A percentile compares a stretch with the other conserved stretches of the same genome.
Evolutionary conservation across 2,329 filamentous ascomycete species (phyloP).

Genomic region (Rhynchosporium secalis): DNA sequence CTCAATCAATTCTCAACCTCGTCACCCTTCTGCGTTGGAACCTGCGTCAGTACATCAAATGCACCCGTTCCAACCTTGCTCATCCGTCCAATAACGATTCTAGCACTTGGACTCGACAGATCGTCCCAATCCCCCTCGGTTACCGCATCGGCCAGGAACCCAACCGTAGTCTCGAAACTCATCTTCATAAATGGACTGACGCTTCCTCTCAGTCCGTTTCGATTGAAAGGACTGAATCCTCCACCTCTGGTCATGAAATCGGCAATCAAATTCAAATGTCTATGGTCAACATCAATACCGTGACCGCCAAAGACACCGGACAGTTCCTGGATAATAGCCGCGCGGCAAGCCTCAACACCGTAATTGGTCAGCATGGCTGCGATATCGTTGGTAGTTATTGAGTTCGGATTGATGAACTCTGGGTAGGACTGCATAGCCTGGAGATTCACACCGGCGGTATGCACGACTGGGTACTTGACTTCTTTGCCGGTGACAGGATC

Average conservation of each 20-base stretch:
- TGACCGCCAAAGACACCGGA: conserved; percentile 83
- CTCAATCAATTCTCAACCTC: conserved; percentile 19
- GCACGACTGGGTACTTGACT: conserved; percentile 57
- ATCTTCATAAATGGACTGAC: conserved; percentile 96
- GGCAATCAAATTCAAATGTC: conserved; percentile 92
- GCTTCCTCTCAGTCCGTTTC: conserved; percentile 81
- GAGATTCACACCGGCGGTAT: conserved; percentile 85
- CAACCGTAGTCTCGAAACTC: conserved; percentile 97
- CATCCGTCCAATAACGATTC: conserved; percentile 83
- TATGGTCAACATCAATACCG: conserved; percentile 87
- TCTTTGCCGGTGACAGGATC: conserved; percentile 51
- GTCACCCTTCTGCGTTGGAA: conserved; percentile 40
- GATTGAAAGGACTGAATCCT: conserved; percentile 87
- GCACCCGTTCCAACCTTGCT: conserved; percentile 85
- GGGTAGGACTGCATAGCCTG: conserved; percentile 86
- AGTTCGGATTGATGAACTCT: conserved; percentile 82
- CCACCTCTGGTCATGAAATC: conserved; percentile 98
- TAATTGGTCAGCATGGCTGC: conserved; percentile 81
- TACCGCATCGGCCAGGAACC: conserved; percentile 90
- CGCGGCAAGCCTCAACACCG: conserved; percentile 89
- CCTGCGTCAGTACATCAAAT: conserved; percentile 78
- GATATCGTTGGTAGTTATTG: conserved; percentile 90
- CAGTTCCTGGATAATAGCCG: conserved; percentile 84
- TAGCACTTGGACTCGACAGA: conserved; percentile 77
- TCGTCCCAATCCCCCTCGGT: conserved; percentile 89